Conservation (phyloP, 805 yeast genomes). For the Yarrowia keelungensis region DNA sequence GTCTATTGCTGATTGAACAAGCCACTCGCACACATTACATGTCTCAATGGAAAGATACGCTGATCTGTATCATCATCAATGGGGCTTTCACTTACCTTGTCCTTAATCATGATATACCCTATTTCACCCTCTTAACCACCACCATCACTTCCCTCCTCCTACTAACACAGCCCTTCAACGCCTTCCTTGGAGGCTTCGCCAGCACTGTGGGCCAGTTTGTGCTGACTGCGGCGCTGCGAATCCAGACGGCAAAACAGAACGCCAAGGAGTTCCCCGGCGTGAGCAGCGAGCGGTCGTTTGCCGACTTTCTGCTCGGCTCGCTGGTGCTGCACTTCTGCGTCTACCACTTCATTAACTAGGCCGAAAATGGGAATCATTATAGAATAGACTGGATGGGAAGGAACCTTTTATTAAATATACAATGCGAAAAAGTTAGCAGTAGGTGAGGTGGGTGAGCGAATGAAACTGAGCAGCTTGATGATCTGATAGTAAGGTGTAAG, state of each 20-base stretch:
- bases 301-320: conserved; percentile 87
- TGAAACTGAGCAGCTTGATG: no score
- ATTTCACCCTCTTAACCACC: no score
- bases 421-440: no score
- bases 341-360: conserved; percentile 85
- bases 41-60: no score
- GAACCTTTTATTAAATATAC: background rate
- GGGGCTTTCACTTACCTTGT: no score
- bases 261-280: conserved; percentile 53
- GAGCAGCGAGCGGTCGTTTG: conserved; percentile 72
- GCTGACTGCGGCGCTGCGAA: conserved; percentile 69
- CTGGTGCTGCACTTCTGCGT: conserved; percentile 87
- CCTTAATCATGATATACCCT: no score
- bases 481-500: no score
- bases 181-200: conserved; percentile 90
- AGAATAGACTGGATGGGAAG: background rate
- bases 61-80: no score
- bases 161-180: conserved; percentile 78
- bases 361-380: conserved; percentile 11
- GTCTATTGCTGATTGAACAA: no score
- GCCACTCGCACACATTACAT: no score
- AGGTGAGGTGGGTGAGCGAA: no score
- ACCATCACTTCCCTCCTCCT: background rate
- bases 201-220: conserved; percentile 96
- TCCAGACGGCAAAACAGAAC: conserved; percentile 64